Percentiles rank a stretch among this genome's conserved stretches.
These are phyloP conservation scores for Stachybotrys chlorohalonatus DNA, from an alignment of 2,329 filamentous ascomycete genomes.

Conservation along the genomic window DNA sequence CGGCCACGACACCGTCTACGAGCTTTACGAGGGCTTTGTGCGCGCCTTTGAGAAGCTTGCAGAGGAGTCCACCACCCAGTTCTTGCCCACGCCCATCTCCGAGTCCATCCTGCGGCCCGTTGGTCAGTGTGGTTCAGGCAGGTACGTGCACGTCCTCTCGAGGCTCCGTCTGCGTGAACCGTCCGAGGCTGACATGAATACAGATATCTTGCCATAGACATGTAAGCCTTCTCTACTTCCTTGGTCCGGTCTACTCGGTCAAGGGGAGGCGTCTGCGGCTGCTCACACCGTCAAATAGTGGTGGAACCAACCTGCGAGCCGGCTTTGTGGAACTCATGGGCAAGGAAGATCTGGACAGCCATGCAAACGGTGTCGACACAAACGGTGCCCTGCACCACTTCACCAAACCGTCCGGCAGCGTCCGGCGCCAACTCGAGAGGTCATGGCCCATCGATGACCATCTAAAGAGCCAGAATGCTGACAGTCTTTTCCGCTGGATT, in stretches of 20 bases:
- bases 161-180: slow-evolving; percentile 6
- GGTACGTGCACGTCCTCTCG: slow-evolving; percentile 25
- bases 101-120: slow-evolving; percentile 46
- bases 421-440: slow-evolving; percentile 55
- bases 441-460: slow-evolving; percentile 68
- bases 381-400: slow-evolving; percentile 8
- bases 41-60: slow-evolving; percentile 40
- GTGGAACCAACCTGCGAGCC: slow-evolving; percentile 60
- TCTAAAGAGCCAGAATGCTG: slow-evolving; percentile 64
- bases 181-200: slow-evolving; percentile 4
- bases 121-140: slow-evolving; percentile 29
- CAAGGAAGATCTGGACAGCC: slow-evolving; percentile 12
- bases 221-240: slow-evolving; percentile 34
- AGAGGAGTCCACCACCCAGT: slow-evolving; percentile 43
- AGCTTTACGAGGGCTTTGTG: slow-evolving; percentile 38
- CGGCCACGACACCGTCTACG: slow-evolving; percentile 33
- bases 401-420: slow-evolving; percentile 21
- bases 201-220: slow-evolving; percentile 56
- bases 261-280: slow-evolving; percentile 15
- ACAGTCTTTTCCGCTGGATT: slow-evolving; percentile 74
- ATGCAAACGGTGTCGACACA: not conserved
- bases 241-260: not conserved
- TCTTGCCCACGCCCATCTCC: slow-evolving; percentile 52
- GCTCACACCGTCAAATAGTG: slow-evolving; percentile 29
- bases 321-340: slow-evolving; percentile 55